Conservation (phyloP, 2,329 filamentous ascomycete genomes). For the Arthroderma uncinatum region DNA sequence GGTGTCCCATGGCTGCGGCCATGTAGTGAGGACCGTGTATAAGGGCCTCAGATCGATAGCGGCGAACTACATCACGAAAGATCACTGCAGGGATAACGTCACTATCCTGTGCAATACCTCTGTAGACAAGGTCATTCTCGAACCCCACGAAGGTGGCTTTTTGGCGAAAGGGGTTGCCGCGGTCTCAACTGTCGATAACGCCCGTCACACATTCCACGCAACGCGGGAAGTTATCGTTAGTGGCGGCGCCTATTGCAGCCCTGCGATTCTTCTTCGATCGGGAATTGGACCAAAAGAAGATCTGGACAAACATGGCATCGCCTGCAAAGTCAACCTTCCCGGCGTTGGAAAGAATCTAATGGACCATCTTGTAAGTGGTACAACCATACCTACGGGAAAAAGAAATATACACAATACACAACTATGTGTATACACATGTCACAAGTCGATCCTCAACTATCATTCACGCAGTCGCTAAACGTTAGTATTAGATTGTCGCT, state of each 20-base stretch:
- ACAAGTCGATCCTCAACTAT: not conserved
- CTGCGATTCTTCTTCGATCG: conserved; percentile 44
- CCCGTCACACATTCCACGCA: conserved; percentile 37
- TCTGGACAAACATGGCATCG: conserved; percentile 19
- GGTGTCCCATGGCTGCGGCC: conserved; percentile 45
- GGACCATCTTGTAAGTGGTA: conserved; percentile 32
- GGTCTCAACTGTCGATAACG: conserved; percentile 23
- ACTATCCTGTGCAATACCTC: conserved; percentile 39
- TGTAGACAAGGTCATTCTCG: conserved; percentile 45
- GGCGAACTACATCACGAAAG: conserved; percentile 43
- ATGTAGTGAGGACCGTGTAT: conserved; percentile 43
- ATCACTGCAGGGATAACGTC: conserved; percentile 36
- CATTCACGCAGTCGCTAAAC: not conserved
- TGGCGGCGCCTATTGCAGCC: conserved; percentile 44
- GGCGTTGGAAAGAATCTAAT: conserved; percentile 34
- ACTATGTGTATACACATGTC: not conserved
- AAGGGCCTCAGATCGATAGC: conserved; percentile 44
- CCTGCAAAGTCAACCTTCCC: conserved; percentile 19
- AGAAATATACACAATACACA: not conserved
- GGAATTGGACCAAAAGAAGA: conserved; percentile 35
- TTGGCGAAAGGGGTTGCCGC: conserved; percentile 31
- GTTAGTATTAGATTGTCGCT: conserved; percentile 42
- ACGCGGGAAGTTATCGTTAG: conserved; percentile 41
- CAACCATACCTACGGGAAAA: not conserved
- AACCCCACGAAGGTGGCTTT: conserved; percentile 25